Conservation (phyloP, 2,329 filamentous ascomycete genomes). For the Ophiostoma sp. region DNA sequence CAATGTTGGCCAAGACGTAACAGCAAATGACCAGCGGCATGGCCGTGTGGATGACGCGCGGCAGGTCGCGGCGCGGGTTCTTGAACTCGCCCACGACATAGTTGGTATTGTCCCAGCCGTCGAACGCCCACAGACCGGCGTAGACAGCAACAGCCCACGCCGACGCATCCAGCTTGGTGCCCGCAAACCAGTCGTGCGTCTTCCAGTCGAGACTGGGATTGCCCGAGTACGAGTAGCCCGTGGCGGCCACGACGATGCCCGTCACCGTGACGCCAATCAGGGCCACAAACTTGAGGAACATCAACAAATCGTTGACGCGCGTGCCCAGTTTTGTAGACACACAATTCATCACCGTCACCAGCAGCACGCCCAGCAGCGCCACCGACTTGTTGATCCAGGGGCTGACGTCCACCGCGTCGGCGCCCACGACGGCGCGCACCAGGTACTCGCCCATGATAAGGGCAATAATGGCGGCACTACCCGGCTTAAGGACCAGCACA, state of each 20-base stretch:
- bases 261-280: slow-evolving; percentile 82
- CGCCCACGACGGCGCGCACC: slow-evolving; percentile 81
- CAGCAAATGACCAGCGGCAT: slow-evolving; percentile 90
- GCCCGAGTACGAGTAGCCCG: slow-evolving; percentile 75
- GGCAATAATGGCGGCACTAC: slow-evolving; percentile 87
- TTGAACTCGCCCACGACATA: slow-evolving; percentile 97
- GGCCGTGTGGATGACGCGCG: slow-evolving; percentile 91
- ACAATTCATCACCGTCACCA: slow-evolving; percentile 85
- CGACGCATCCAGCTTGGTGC: slow-evolving; percentile 75
- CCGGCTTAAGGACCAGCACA: slow-evolving; percentile 90
- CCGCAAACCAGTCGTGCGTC: slow-evolving; percentile 80
- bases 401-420: slow-evolving; percentile 78
- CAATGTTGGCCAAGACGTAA: slow-evolving; percentile 87
- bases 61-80: slow-evolving; percentile 84
- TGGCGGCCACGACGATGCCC: slow-evolving; percentile 85
- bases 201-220: slow-evolving; percentile 84
- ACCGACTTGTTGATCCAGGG: slow-evolving; percentile 90
- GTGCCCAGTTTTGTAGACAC: slow-evolving; percentile 87
- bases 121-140: slow-evolving; percentile 94
- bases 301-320: slow-evolving; percentile 84
- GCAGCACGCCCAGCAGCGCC: slow-evolving; percentile 70
- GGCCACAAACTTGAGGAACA: slow-evolving; percentile 95
- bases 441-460: slow-evolving; percentile 99
- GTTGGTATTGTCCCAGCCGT: slow-evolving; percentile 99
- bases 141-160: slow-evolving; percentile 94